Evolutionary conservation across 73 alveolate genomes (phyloP).

Genomic region (Tetrahymena borealis): DNA sequence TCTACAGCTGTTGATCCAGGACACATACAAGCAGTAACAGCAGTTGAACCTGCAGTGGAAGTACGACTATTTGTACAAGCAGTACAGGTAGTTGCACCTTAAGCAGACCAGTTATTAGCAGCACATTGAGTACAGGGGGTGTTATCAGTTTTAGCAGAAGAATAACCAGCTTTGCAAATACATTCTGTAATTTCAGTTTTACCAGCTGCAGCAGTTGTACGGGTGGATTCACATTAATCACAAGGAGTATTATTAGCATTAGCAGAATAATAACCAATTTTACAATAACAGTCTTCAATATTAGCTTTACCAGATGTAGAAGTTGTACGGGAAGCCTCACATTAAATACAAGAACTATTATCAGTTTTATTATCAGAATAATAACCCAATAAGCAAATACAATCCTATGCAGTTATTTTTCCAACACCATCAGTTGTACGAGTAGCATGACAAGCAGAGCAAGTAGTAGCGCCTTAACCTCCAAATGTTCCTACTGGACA

Average conservation of each 20-base stretch:
- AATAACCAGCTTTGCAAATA: not conserved
- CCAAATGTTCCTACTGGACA: too few relatives aligned
- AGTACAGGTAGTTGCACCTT: not conserved
- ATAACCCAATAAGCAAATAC: too few relatives aligned
- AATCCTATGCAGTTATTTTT: too few relatives aligned
- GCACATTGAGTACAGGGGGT: not conserved
- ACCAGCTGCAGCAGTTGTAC: not conserved
- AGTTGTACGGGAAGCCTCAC: not conserved
- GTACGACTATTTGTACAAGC: not conserved
- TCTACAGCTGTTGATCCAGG: too few relatives aligned
- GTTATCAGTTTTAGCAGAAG: not conserved
- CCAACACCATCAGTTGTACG: too few relatives aligned
- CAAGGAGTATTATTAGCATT: not conserved
- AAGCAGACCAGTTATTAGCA: not conserved
- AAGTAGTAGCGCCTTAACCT: too few relatives aligned
- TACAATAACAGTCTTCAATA: not conserved
- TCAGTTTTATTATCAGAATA: too few relatives aligned
- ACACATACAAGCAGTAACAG: not conserved
- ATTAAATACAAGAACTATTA: not conserved
- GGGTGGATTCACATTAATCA: not conserved
- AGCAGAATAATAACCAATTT: not conserved
- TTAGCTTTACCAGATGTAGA: not conserved
- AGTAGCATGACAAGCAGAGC: too few relatives aligned
- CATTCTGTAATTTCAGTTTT: not conserved
- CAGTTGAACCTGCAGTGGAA: not conserved